Percentiles rank a stretch among this genome's conserved stretches.
These are phyloP conservation scores for Avena atlantica DNA, from an alignment of 176 grass and related monocot genomes.

Conservation along the genomic window DNA sequence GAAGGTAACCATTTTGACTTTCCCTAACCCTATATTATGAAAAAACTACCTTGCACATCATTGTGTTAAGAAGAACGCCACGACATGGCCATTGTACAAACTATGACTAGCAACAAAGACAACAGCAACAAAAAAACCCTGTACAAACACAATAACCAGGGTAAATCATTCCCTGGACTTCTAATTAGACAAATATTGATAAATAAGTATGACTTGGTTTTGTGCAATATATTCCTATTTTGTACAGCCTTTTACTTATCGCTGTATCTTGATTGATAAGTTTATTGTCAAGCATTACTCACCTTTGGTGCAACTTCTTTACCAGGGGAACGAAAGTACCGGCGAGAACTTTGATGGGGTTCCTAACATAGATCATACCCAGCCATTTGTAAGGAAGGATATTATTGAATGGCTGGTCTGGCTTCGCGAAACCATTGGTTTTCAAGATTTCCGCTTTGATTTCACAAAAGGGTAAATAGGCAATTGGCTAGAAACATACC, in stretches of 20 bases:
- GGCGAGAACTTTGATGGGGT: constrained; percentile 86
- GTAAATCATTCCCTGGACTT: neutral
- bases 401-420: constrained; percentile 84
- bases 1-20: constrained; percentile 56
- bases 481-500: neutral
- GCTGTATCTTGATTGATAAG: constrained; percentile 15
- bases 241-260: constrained; percentile 5
- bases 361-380: constrained; percentile 95
- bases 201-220: constrained; percentile 16
- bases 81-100: neutral
- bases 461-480: constrained; percentile 92
- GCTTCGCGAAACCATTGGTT: constrained; percentile 75
- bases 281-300: constrained; percentile 4
- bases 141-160: constrained; percentile 18
- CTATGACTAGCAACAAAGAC: neutral
- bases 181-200: constrained; percentile 11
- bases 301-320: constrained; percentile 22
- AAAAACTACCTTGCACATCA: neutral
- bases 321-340: constrained; percentile 72
- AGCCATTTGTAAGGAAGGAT: constrained; percentile 93
- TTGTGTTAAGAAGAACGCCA: neutral
- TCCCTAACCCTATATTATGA: neutral
- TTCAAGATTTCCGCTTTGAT: constrained; percentile 98
- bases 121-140: neutral
- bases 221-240: constrained; percentile 20